Evolutionary conservation across 345 rosid species (phyloP), one percentile per base, ranked within the genome.

Genomic region (Moricandia arvensis): DNA sequence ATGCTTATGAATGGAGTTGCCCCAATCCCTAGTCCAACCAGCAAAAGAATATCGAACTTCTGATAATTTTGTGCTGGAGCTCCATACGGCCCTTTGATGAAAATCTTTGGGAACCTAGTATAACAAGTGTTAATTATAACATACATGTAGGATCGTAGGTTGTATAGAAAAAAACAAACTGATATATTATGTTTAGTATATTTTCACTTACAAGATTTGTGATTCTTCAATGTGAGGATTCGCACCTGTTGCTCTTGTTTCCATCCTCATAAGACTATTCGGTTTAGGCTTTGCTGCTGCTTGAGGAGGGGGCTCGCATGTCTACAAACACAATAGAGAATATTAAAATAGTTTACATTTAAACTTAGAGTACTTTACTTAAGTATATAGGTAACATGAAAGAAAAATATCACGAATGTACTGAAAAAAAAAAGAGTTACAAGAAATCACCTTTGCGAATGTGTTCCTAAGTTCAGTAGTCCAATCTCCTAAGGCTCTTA

Each of bases 1-100:
- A 95, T 90, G 87, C 99, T 95, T 73, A 95, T 86, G 68, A 95
- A 88, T 1, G 99, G 99, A 66, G 99, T 95, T 64, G 99, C 99
- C 21, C 99, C 99, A 7, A 92, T 95, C 55, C 99, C 97, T 10
- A 95, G 80, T 37, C 98, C 98, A 30, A 92, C 82, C 27, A 95
- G 96, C 31, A 92, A 76, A 21, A 95, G 87, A 30, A 92, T 86
- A 71, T 95, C 99, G 15, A 70, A 95, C 29, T 87, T 87, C 33
- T 79, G 87, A 86, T 88, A 89, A 75, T 83, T 84, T 63, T 95
- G 99, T 59, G 99, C 99, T 3, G 99, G 99, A 6, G 99, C 99
- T 78, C 99, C 97, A 62, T 77, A 92, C 3, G 97, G 97, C 79
- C 99, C 98, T 84, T 86, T 92, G 69, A 92, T 85, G 49, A 83